A percentile compares a stretch with the other conserved stretches of the same genome.
phyloP scores from a whole-genome alignment of 495 filamentous ascomycete species.

The Penicillium fimorum region DNA sequence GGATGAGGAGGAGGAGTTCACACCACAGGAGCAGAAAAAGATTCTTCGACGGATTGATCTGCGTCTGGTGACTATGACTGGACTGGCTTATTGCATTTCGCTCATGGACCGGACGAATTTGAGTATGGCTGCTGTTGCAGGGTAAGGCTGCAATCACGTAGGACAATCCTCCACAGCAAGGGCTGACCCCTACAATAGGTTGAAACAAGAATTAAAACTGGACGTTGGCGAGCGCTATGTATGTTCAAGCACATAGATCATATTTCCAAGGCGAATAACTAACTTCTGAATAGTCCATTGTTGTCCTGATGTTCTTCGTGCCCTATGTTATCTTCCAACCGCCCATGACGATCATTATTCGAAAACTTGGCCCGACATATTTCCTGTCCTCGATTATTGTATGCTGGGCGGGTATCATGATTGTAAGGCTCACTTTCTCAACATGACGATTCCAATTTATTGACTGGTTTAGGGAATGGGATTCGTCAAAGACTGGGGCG shows the following conservation, averaged over 20 bases:
- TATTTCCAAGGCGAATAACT: background rate
- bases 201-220: slow-evolving; percentile 54
- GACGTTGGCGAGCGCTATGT: slow-evolving; percentile 43
- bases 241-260: background rate
- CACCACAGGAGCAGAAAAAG: slow-evolving; percentile 34
- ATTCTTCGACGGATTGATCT: slow-evolving; percentile 62
- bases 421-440: slow-evolving; percentile 23
- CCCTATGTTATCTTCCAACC: slow-evolving; percentile 65
- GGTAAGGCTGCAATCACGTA: slow-evolving; percentile 27
- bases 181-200: slow-evolving; percentile 25
- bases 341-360: slow-evolving; percentile 55
- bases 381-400: slow-evolving; percentile 55
- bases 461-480: slow-evolving; percentile 49
- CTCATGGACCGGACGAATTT: slow-evolving; percentile 72
- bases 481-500: slow-evolving; percentile 50
- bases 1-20: slow-evolving; percentile 42
- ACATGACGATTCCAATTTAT: background rate
- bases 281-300: slow-evolving; percentile 42
- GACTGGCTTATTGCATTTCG: slow-evolving; percentile 62
- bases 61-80: slow-evolving; percentile 61
- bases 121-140: slow-evolving; percentile 60
- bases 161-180: background rate
- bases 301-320: slow-evolving; percentile 65
- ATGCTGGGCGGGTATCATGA: slow-evolving; percentile 49
- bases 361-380: slow-evolving; percentile 59